Conservation (phyloP, 768 basidiomycete genomes). For the Termitomyces sp. region DNA sequence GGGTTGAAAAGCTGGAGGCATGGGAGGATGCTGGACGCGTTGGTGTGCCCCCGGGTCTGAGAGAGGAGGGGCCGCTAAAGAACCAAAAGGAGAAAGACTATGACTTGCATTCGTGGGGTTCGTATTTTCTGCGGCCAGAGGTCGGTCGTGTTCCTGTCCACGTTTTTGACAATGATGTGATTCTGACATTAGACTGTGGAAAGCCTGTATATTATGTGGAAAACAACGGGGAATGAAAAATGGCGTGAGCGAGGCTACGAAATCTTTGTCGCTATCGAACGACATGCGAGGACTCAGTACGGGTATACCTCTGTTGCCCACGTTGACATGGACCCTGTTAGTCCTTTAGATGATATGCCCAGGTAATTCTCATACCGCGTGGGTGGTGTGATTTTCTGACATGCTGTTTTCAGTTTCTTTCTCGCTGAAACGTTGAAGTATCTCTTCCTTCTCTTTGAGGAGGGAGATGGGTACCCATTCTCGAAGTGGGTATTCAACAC, state of each 20-base stretch:
- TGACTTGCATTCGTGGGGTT: constrained; percentile 20
- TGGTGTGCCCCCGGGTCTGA: constrained; percentile 42
- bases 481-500: constrained; percentile 61
- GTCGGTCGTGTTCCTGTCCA: constrained; percentile 28
- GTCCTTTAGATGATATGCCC: constrained; percentile 58
- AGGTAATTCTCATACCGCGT: constrained; percentile 39
- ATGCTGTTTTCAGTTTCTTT: constrained; percentile 30
- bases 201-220: constrained; percentile 66
- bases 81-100: constrained; percentile 47
- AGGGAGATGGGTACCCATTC: constrained; percentile 45
- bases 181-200: constrained; percentile 54
- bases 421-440: constrained; percentile 54
- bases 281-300: constrained; percentile 43
- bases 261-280: constrained; percentile 62
- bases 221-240: constrained; percentile 53
- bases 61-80: constrained; percentile 22
- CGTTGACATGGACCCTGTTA: constrained; percentile 34
- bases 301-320: constrained; percentile 55
- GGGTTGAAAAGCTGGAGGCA: constrained; percentile 40
- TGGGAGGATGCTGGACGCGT: constrained; percentile 40
- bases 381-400: not conserved
- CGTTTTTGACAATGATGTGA: not conserved
- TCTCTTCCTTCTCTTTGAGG: constrained; percentile 59
- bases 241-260: constrained; percentile 74
- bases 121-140: constrained; percentile 64